Base-by-base conservation (phyloP, 805 yeast species). In the Candida piceae region DNA sequence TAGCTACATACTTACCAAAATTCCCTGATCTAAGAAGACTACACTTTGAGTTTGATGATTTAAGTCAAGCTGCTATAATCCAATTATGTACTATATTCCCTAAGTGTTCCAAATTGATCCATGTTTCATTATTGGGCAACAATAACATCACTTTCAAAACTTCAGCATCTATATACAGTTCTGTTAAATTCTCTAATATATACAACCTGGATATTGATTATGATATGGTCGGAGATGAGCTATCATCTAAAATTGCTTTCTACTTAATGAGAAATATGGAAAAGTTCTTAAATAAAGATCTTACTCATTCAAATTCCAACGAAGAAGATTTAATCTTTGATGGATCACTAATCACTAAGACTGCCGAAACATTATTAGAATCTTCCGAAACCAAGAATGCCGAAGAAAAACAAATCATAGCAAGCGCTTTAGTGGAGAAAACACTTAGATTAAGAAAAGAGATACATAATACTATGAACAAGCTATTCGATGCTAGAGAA, bases 331-430 rank as follows among this genome's bases (percentile, higher is more conserved):
- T 84, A 33, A 69, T 84, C 57, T 81, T 79, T 55, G 90, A 83
- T 60, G 93, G 90, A 5, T 72, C 87, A 0, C 62, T 84, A 39
- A 66, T 84, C 33, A 79, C 86, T 50, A 81, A 80, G 55, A 74
- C 86, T 2, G 90, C 89, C 0, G 87, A 79, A 42, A 74, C 76
- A 41, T 58, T 84, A 37, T 58, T 84, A 37, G 74, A 67, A 34
- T 64, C 59, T 21, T 63, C 61, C 40, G 51, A 52, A 32, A 34
- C 46, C 8, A 44, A 46, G 25, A 60, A 53, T 29, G 62, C 55
- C 27, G 58, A 56, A 28, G 66, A 62, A 28, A 72, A 71, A 42
- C 62, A 58, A 34, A 64, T 72, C 34, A 66, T 75, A 38, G 63
- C 70, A 23, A 66, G 67, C 44, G 76, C 80, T 0, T 59, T 75